Evolutionary conservation across 2,329 filamentous ascomycete species (phyloP).

Genomic region (Didymella pomorum): DNA sequence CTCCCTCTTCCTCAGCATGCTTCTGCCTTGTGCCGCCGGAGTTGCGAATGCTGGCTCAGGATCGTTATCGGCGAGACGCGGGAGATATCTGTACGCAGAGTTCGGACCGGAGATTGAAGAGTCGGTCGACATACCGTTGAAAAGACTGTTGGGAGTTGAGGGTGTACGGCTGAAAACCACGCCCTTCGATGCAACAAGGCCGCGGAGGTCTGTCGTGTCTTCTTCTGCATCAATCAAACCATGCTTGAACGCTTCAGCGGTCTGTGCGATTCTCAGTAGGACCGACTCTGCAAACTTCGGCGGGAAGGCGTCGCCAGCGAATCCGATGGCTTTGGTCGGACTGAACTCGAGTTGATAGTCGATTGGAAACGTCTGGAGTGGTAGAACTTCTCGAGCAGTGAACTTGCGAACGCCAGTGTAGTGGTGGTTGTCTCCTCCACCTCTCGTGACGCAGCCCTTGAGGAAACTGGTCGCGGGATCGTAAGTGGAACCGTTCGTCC

Average conservation of each 20-base stretch:
- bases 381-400: constrained; percentile 22
- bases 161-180: too few relatives aligned
- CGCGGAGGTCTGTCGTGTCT: constrained; percentile 29
- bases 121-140: too few relatives aligned
- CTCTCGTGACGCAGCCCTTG: not conserved
- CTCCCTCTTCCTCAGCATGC: too few relatives aligned
- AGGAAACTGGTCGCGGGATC: not conserved
- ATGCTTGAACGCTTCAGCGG: constrained; percentile 37
- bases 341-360: constrained; percentile 25
- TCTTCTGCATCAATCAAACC: constrained; percentile 38
- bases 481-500: not conserved
- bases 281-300: constrained; percentile 24
- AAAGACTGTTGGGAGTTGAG: too few relatives aligned
- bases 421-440: not conserved
- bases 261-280: constrained; percentile 14
- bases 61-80: too few relatives aligned
- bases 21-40: too few relatives aligned
- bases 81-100: too few relatives aligned
- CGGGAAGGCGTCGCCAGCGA: constrained; percentile 35
- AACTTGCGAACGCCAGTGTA: not conserved
- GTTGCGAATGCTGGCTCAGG: too few relatives aligned
- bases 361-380: constrained; percentile 28
- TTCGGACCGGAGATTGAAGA: too few relatives aligned
- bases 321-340: constrained; percentile 20
- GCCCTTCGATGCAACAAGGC: not conserved